Percentiles rank a stretch among this genome's conserved stretches.
Conservation (phyloP, 306 rosid genomes). For the Prunus mongolica region DNA sequence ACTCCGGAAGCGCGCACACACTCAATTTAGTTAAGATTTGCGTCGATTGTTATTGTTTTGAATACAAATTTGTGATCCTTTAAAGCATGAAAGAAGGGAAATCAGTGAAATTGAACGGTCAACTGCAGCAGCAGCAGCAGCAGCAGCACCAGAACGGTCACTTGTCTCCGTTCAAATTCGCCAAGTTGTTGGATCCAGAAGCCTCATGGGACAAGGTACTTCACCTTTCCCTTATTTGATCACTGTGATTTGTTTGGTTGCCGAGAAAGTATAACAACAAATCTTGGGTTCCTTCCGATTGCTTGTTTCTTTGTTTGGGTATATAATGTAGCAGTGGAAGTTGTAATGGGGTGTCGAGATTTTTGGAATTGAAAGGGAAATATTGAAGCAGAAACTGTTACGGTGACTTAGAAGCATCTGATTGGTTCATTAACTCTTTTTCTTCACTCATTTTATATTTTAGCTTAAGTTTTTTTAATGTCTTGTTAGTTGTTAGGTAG, state of each 20-base stretch:
- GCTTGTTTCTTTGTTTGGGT: not conserved
- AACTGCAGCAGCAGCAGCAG: slow-evolving; percentile 28
- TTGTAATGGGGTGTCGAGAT: not conserved
- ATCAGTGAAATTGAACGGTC: slow-evolving; percentile 53
- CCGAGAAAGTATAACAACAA: not conserved
- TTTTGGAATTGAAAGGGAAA: not conserved
- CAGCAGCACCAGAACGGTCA: slow-evolving; percentile 83
- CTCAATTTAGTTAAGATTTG: slow-evolving; percentile 2
- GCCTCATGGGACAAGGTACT: slow-evolving; percentile 99
- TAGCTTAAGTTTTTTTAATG: not conserved
- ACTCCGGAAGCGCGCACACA: not conserved
- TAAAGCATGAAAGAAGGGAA: slow-evolving; percentile 85
- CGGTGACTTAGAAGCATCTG: not conserved
- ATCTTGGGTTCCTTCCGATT: not conserved
- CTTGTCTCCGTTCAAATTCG: slow-evolving; percentile 81
- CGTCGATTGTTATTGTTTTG: not conserved
- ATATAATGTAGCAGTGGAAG: not conserved
- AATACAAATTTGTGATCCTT: not conserved
- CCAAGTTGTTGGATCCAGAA: slow-evolving; percentile 92
- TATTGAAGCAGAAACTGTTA: slow-evolving; percentile 7
- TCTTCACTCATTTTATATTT: not conserved
- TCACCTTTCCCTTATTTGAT: not conserved
- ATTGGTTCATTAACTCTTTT: not conserved
- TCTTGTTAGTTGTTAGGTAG: not conserved
- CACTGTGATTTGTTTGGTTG: not conserved